Percentiles rank a stretch among this genome's conserved stretches.
phyloP scores from a whole-genome alignment of 441 rosid species.

The Flueggea neowawraea region DNA sequence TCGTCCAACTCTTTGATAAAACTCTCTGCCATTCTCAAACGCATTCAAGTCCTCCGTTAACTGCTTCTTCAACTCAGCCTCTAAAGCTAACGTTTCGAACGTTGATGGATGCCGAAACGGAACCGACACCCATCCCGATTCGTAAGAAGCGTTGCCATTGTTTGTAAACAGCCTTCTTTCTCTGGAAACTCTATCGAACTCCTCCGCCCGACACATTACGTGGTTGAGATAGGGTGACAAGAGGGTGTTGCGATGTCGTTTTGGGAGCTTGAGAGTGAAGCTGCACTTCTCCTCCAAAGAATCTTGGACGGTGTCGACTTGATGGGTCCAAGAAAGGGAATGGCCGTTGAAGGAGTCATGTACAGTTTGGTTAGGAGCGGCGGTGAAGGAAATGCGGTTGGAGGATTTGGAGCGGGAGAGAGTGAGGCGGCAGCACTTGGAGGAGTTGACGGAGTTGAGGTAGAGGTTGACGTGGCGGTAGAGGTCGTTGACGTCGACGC shows the following conservation, averaged over 20 bases:
- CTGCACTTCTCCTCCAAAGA: constrained; percentile 45
- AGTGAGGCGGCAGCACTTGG: constrained; percentile 36
- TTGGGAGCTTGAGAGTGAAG: constrained; percentile 43
- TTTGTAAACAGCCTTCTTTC: constrained; percentile 43
- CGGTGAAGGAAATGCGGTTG: constrained; percentile 31
- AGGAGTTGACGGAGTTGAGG: constrained; percentile 35
- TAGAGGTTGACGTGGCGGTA: constrained; percentile 42
- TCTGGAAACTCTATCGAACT: constrained; percentile 40
- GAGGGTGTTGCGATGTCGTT: constrained; percentile 27
- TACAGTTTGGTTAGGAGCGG: constrained; percentile 41
- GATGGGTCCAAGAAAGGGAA: constrained; percentile 39
- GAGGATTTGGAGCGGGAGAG: constrained; percentile 41
- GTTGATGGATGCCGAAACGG: constrained; percentile 46
- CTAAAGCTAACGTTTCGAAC: constrained; percentile 35
- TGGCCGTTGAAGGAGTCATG: constrained; percentile 29
- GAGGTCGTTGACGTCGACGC: constrained; percentile 42
- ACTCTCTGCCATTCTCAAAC: constrained; percentile 32
- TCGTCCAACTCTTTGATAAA: constrained; percentile 40
- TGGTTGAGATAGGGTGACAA: constrained; percentile 33
- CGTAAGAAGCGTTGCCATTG: constrained; percentile 40
- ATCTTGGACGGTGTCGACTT: constrained; percentile 44
- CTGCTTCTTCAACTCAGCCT: constrained; percentile 33
- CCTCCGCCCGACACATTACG: constrained; percentile 19
- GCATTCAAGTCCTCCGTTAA: constrained; percentile 32
- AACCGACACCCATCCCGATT: constrained; percentile 48